These are phyloP conservation scores for Phialophora tarda DNA, from an alignment of 2,329 filamentous ascomycete species.

Conservation along the genomic window DNA sequence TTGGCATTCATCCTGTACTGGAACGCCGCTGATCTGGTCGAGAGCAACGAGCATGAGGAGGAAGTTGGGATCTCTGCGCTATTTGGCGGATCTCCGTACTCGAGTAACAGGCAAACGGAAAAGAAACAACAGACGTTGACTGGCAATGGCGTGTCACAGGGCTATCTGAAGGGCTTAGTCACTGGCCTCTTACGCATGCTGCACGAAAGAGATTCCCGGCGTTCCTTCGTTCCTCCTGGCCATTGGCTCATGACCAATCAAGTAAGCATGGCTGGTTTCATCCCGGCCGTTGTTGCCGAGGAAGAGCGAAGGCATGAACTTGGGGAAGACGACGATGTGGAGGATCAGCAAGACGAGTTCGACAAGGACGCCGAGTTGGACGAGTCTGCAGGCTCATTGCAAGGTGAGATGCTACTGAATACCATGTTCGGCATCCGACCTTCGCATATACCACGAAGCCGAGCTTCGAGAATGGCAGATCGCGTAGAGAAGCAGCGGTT, in stretches of 20 bases:
- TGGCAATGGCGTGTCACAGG: slow-evolving; percentile 73
- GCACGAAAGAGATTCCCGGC: slow-evolving; percentile 89
- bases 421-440: slow-evolving; percentile 38
- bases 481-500: slow-evolving; percentile 30
- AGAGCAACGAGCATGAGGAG: slow-evolving; percentile 47
- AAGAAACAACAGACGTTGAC: slow-evolving; percentile 58
- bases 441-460: slow-evolving; percentile 35
- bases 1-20: slow-evolving; percentile 89
- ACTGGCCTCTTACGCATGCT: slow-evolving; percentile 83
- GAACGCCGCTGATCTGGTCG: slow-evolving; percentile 70
- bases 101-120: slow-evolving; percentile 40
- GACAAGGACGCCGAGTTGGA: slow-evolving; percentile 51
- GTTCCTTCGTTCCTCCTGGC: slow-evolving; percentile 77
- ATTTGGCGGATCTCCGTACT: slow-evolving; percentile 30
- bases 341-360: slow-evolving; percentile 54
- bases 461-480: slow-evolving; percentile 33
- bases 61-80: slow-evolving; percentile 32
- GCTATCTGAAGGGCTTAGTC: slow-evolving; percentile 78
- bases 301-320: slow-evolving; percentile 77
- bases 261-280: slow-evolving; percentile 88
- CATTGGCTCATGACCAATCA: slow-evolving; percentile 93
- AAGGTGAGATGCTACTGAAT: slow-evolving; percentile 55
- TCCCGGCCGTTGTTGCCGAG: slow-evolving; percentile 83
- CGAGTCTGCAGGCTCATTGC: slow-evolving; percentile 50
- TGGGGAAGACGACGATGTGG: slow-evolving; percentile 66